Conservation (phyloP, 768 basidiomycete species). For the Tulasnella sp. region DNA sequence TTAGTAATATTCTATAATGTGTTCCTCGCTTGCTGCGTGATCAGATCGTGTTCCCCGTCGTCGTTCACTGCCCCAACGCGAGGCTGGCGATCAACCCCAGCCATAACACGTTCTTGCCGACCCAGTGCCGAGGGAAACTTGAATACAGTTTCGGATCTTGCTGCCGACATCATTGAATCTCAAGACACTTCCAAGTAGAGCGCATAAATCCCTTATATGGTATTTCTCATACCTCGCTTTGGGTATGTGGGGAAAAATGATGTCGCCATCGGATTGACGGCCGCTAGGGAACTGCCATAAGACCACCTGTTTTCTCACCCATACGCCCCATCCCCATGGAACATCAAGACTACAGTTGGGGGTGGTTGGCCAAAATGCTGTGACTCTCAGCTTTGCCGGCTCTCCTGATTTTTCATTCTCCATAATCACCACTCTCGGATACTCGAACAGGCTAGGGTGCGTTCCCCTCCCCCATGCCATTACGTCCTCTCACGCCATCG, state of each 20-base stretch:
- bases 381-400: neutral
- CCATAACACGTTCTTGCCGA: neutral
- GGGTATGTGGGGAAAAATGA: neutral
- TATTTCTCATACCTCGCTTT: neutral
- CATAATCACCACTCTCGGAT: neutral
- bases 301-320: slow-evolving; percentile 19
- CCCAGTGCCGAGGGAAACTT: neutral
- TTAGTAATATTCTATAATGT: neutral
- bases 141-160: neutral
- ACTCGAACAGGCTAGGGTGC: slow-evolving; percentile 1
- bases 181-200: neutral
- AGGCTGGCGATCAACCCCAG: neutral
- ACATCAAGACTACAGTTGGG: slow-evolving; percentile 13
- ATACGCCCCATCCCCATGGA: slow-evolving; percentile 1
- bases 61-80: neutral
- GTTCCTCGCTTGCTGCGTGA: neutral
- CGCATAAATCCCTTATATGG: neutral
- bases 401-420: neutral
- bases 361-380: neutral
- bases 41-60: neutral
- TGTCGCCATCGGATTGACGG: slow-evolving; percentile 5
- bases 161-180: slow-evolving; percentile 2
- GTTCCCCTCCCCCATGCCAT: neutral
- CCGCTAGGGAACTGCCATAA: neutral
- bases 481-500: slow-evolving; percentile 4